A percentile compares a stretch with the other conserved stretches of the same genome.
These are phyloP conservation scores for Skeletonema grethae DNA, from an alignment of 108 stramenopile genomes.

Conservation along the genomic window DNA sequence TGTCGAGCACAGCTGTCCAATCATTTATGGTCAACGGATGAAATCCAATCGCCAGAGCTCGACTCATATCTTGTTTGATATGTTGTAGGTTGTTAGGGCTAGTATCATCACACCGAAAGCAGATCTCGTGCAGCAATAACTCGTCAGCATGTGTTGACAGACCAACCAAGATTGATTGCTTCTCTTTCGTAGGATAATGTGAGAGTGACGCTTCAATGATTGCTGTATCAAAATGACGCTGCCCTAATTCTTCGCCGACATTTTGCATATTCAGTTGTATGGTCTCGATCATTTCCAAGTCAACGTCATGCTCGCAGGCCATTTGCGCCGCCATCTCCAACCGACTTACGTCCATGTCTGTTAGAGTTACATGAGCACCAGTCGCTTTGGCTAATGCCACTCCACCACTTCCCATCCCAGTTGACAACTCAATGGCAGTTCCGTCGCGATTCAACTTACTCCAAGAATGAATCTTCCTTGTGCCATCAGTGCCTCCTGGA, in stretches of 20 bases:
- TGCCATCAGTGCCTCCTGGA: not conserved
- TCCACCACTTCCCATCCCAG: slow-evolving; percentile 2
- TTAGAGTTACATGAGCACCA: not conserved
- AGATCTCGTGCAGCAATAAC: slow-evolving; percentile 7
- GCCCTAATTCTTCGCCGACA: not conserved
- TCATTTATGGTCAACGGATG: not conserved
- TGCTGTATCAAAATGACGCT: not conserved
- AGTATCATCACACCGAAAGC: slow-evolving; percentile 1
- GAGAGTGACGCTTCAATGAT: not conserved
- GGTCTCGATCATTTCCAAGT: not conserved
- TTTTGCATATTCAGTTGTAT: not conserved
- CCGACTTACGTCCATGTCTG: not conserved
- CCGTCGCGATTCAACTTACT: not conserved
- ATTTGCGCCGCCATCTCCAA: not conserved
- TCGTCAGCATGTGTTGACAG: not conserved
- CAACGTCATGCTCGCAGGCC: not conserved
- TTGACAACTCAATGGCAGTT: not conserved
- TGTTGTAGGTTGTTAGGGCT: not conserved
- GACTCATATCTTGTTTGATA: not conserved
- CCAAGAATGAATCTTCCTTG: not conserved
- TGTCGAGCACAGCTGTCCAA: not conserved
- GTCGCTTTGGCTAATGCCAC: not conserved
- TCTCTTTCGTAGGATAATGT: not conserved
- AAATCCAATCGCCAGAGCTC: slow-evolving; percentile 4
- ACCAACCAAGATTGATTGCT: not conserved